Evolutionary conservation across 2,329 filamentous ascomycete genomes (phyloP).

Genomic region (Albifimbria verrucaria): DNA sequence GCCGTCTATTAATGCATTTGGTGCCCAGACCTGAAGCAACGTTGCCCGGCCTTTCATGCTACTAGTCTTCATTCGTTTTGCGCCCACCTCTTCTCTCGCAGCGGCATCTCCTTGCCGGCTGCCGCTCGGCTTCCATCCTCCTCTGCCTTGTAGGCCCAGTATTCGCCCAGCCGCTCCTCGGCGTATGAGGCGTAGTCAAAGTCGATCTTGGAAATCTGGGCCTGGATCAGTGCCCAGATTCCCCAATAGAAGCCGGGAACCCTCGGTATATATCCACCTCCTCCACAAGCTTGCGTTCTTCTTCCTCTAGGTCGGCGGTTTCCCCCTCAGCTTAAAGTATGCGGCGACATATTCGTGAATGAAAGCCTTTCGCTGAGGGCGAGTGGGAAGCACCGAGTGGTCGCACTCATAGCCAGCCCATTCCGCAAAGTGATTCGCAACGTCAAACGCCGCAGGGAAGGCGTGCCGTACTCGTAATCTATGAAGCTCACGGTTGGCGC

Average conservation of each 20-base stretch:
- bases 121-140: constrained; percentile 56
- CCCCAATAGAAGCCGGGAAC: constrained; percentile 90
- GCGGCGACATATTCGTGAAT: constrained; percentile 76
- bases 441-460: constrained; percentile 94
- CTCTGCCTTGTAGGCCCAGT: constrained; percentile 87
- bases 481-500: constrained; percentile 67
- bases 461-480: constrained; percentile 97
- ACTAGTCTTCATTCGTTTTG: constrained; percentile 22
- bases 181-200: constrained; percentile 96
- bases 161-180: constrained; percentile 81
- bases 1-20: neutral
- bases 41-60: too few species aligned
- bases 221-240: constrained; percentile 94
- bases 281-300: constrained; percentile 65
- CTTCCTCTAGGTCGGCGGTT: constrained; percentile 51
- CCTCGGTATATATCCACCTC: constrained; percentile 89
- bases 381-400: constrained; percentile 76
- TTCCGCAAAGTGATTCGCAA: constrained; percentile 97
- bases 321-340: constrained; percentile 57
- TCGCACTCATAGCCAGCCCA: constrained; percentile 98
- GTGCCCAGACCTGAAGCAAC: too few species aligned
- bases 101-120: constrained; percentile 57
- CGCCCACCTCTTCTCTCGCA: constrained; percentile 80
- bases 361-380: constrained; percentile 73
- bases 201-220: constrained; percentile 89